Evolutionary conservation across 169 alveolate species (phyloP).

Genomic region (Theileria orientalis): DNA sequence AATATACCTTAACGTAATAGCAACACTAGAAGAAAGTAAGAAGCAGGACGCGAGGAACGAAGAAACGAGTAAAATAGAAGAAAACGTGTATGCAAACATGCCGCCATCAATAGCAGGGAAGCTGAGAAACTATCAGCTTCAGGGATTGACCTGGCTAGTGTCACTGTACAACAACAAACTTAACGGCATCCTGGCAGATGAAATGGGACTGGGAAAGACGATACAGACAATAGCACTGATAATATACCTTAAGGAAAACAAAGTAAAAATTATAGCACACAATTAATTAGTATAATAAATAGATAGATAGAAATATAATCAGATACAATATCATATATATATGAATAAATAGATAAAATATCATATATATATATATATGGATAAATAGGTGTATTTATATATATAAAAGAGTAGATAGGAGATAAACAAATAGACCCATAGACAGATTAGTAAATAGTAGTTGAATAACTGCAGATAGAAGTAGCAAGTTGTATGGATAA

Average conservation of each 20-base stretch:
- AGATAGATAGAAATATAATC: too few species aligned
- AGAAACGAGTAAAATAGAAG: conserved; percentile 13
- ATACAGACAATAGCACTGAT: conserved; percentile 93
- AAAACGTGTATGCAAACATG: conserved; percentile 52
- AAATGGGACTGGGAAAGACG: conserved; percentile 98
- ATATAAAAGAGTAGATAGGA: too few species aligned
- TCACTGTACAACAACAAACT: conserved; percentile 92
- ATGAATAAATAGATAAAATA: too few species aligned
- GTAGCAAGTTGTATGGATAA: too few species aligned
- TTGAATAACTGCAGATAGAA: too few species aligned
- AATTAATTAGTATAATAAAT: background rate
- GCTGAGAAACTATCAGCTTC: conserved; percentile 87
- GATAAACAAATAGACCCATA: too few species aligned
- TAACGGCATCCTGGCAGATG: conserved; percentile 97
- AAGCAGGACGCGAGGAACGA: background rate
- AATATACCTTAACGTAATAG: too few species aligned
- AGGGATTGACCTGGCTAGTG: conserved; percentile 92
- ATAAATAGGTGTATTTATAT: too few species aligned
- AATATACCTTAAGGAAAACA: conserved; percentile 31
- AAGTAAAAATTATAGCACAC: conserved; percentile 5
- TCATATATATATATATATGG: too few species aligned
- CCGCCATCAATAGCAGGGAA: conserved; percentile 74
- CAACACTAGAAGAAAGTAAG: background rate
- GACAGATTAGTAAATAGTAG: too few species aligned
- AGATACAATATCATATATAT: too few species aligned